A percentile compares a stretch with the other conserved stretches of the same genome.
These are phyloP conservation scores for Aspergillus haitiensis DNA, from an alignment of 495 filamentous ascomycete genomes.

Conservation along the genomic window DNA sequence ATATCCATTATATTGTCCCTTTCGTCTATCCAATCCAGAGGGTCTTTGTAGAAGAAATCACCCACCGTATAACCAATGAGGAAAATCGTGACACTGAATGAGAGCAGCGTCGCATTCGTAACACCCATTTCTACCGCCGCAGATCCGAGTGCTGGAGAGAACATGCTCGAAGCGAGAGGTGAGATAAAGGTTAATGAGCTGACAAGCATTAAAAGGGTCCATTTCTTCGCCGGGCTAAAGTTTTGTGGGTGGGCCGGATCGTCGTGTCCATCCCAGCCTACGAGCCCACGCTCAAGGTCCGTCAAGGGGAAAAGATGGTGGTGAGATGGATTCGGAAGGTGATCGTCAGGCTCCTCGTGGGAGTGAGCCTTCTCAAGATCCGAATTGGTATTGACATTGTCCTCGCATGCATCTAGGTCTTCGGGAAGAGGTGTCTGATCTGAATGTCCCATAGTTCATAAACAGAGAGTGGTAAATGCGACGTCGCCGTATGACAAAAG, in stretches of 20 bases:
- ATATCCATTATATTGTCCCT: background rate
- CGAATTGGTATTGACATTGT: background rate
- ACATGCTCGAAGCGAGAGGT: slow-evolving; percentile 65
- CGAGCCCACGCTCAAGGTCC: slow-evolving; percentile 29
- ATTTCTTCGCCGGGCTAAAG: slow-evolving; percentile 51
- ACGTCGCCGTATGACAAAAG: too few relatives aligned
- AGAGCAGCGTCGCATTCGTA: slow-evolving; percentile 47
- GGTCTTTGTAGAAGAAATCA: background rate
- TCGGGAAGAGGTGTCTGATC: too few relatives aligned
- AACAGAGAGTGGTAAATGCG: too few relatives aligned
- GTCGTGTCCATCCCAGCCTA: slow-evolving; percentile 55
- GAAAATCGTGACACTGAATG: slow-evolving; percentile 57
- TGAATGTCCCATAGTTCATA: too few relatives aligned
- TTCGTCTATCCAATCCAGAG: background rate
- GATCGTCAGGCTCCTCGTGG: background rate
- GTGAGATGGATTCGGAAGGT: background rate
- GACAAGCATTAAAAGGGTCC: slow-evolving; percentile 33
- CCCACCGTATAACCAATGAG: slow-evolving; percentile 59
- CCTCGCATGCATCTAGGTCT: too few relatives aligned
- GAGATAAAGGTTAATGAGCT: slow-evolving; percentile 50
- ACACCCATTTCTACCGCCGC: slow-evolving; percentile 62
- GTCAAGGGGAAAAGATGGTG: slow-evolving; percentile 25
- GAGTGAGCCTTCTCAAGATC: background rate
- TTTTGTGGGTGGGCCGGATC: slow-evolving; percentile 72
- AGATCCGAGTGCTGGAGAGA: slow-evolving; percentile 61